These are phyloP conservation scores for Cladosporium sp. DNA, from an alignment of 2,329 filamentous ascomycete genomes.

Conservation along the genomic window DNA sequence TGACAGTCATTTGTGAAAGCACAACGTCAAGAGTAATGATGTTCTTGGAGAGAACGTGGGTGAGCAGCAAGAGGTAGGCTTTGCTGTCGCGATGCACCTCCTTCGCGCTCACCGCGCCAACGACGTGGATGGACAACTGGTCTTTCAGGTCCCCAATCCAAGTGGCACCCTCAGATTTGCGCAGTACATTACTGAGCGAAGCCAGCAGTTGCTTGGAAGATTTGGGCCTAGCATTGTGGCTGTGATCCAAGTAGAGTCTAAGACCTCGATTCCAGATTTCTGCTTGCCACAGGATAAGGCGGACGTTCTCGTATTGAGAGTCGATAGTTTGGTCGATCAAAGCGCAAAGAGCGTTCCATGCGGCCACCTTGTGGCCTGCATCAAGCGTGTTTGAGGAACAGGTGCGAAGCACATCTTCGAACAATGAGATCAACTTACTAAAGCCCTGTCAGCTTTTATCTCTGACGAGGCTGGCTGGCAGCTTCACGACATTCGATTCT, in stretches of 20 bases:
- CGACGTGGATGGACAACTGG: constrained; percentile 21
- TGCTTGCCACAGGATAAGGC: constrained; percentile 29
- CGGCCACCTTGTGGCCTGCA: constrained; percentile 38
- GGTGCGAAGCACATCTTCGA: constrained; percentile 20
- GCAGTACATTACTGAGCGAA: constrained; percentile 34
- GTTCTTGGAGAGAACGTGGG: constrained; percentile 58
- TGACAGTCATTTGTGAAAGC: background rate
- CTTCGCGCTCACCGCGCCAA: constrained; percentile 11
- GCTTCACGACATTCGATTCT: constrained; percentile 11
- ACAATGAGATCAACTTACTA: constrained; percentile 16
- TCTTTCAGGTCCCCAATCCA: constrained; percentile 1
- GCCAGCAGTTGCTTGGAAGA: constrained; percentile 41
- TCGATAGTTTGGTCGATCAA: constrained; percentile 36
- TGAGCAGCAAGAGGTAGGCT: constrained; percentile 61
- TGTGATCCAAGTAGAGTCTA: constrained; percentile 37
- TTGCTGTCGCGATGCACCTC: constrained; percentile 44
- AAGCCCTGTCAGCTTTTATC: constrained; percentile 3
- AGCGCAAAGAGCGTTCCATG: constrained; percentile 42
- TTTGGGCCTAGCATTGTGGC: constrained; percentile 40
- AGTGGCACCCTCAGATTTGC: constrained; percentile 17
- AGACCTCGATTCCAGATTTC: constrained; percentile 35
- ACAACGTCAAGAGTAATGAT: constrained; percentile 38
- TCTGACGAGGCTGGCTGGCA: background rate
- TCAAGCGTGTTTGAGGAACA: constrained; percentile 15
- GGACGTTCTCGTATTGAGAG: constrained; percentile 25